Conservation (phyloP, 768 basidiomycete species). For the Leccinellum luteum region DNA sequence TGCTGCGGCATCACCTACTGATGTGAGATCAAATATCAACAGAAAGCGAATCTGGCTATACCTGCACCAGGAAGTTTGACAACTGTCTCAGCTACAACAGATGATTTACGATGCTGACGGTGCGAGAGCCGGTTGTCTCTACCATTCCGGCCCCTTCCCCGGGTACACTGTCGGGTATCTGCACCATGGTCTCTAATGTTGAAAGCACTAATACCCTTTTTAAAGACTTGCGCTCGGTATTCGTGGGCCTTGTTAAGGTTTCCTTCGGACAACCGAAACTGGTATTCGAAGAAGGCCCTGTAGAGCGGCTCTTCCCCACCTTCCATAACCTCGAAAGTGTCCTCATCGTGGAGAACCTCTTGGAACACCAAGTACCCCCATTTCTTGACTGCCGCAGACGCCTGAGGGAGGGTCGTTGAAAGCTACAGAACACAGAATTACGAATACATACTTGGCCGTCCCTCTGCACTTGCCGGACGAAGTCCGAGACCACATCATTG, state of each 20-base stretch:
- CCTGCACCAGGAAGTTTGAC: slow-evolving; percentile 5
- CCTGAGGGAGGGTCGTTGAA: slow-evolving; percentile 7
- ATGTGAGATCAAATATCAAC: slow-evolving; percentile 2
- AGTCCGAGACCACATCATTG: neutral
- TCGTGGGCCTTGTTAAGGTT: neutral
- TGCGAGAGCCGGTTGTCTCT: neutral
- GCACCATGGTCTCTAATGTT: neutral
- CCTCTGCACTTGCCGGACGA: slow-evolving; percentile 15
- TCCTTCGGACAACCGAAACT: slow-evolving; percentile 1
- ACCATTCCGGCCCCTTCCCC: neutral
- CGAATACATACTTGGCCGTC: slow-evolving; percentile 14
- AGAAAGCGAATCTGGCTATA: neutral
- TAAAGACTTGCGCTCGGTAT: neutral
- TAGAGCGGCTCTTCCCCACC: slow-evolving; percentile 12
- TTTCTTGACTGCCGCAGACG: slow-evolving; percentile 3
- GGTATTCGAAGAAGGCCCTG: slow-evolving; percentile 22
- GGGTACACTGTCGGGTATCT: neutral
- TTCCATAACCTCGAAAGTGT: slow-evolving; percentile 4
- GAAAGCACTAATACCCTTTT: slow-evolving; percentile 9
- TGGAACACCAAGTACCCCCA: slow-evolving; percentile 18
- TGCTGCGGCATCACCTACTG: neutral
- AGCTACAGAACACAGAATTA: neutral
- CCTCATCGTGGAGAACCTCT: neutral
- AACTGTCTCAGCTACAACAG: neutral
- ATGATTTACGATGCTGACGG: neutral